Percentiles rank a stretch among this genome's conserved stretches.
phyloP scores from a whole-genome alignment of 345 rosid species.

The Xanthoceras sorbifolium region DNA sequence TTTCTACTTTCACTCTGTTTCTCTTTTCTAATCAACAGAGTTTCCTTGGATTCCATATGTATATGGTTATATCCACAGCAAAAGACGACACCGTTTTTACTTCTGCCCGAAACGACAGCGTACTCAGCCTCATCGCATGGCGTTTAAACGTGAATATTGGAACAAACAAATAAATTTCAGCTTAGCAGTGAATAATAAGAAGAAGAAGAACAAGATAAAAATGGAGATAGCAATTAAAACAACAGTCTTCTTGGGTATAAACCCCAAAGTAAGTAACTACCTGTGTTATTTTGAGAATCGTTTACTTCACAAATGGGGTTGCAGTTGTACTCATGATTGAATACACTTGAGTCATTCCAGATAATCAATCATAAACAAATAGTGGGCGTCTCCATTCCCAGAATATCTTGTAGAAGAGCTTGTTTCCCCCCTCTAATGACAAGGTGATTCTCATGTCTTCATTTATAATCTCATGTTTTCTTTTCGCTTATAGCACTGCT shows the following conservation, averaged over 20 bases:
- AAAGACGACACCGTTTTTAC: constrained; percentile 8
- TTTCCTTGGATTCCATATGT: neutral
- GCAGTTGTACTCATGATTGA: neutral
- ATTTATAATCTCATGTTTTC: too few relatives aligned
- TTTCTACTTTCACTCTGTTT: neutral
- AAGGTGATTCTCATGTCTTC: constrained; percentile 26
- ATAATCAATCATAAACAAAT: constrained; percentile 31
- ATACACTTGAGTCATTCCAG: constrained; percentile 40
- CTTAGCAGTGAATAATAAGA: neutral
- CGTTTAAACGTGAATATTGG: neutral
- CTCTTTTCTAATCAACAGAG: neutral
- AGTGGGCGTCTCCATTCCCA: constrained; percentile 17
- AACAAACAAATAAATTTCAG: too few relatives aligned
- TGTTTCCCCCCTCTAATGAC: constrained; percentile 34
- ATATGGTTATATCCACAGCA: neutral
- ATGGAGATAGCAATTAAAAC: constrained; percentile 42
- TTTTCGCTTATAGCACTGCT: too few relatives aligned
- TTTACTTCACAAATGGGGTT: neutral
- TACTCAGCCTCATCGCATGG: neutral
- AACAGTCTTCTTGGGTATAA: constrained; percentile 32
- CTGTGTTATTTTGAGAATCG: too few relatives aligned
- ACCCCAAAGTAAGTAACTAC: constrained; percentile 28
- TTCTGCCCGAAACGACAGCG: neutral
- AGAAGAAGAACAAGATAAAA: neutral
- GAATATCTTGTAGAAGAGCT: constrained; percentile 27